These are phyloP conservation scores for Dactylellina sp. DNA, from an alignment of 2,329 filamentous ascomycete genomes.

Conservation along the genomic window DNA sequence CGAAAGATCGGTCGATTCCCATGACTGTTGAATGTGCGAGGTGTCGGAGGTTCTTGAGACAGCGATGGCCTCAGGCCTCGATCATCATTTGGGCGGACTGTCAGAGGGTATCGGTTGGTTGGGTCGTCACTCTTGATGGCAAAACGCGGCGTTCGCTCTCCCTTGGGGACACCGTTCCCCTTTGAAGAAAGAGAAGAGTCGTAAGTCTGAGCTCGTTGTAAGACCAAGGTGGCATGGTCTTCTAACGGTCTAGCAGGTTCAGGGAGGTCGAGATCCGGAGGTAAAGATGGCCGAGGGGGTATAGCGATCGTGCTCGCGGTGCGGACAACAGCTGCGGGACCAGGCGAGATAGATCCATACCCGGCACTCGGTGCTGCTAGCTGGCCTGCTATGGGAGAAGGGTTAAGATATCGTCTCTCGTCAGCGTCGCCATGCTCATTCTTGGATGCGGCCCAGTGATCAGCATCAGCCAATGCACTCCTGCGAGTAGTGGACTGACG, in stretches of 20 bases:
- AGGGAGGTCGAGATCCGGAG: conserved; percentile 35
- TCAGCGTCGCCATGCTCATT: conserved; percentile 30
- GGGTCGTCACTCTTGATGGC: neutral
- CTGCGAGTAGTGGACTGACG: conserved; percentile 1
- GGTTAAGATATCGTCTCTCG: conserved; percentile 44
- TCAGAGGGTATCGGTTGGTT: conserved; percentile 19
- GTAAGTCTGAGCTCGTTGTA: conserved; percentile 36
- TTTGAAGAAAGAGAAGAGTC: conserved; percentile 29
- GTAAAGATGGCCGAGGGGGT: conserved; percentile 37
- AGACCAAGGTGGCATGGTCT: conserved; percentile 15
- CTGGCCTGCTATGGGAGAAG: conserved; percentile 7
- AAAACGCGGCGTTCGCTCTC: conserved; percentile 32
- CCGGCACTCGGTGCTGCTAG: conserved; percentile 8
- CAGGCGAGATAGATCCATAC: conserved; percentile 36
- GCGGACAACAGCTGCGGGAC: conserved; percentile 17
- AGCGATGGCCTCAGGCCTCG: conserved; percentile 5
- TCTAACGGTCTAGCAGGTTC: conserved; percentile 46
- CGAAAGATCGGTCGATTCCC: conserved; percentile 64
- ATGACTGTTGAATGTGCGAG: conserved; percentile 56
- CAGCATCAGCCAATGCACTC: neutral
- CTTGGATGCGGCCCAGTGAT: conserved; percentile 18
- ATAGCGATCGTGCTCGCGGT: conserved; percentile 13
- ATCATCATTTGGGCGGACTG: conserved; percentile 30
- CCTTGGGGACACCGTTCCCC: conserved; percentile 13
- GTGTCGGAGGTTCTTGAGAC: conserved; percentile 52